These are phyloP conservation scores for Mesembryanthemum crystallinum DNA, from an alignment of 148 eudicot species.

Conservation along the genomic window DNA sequence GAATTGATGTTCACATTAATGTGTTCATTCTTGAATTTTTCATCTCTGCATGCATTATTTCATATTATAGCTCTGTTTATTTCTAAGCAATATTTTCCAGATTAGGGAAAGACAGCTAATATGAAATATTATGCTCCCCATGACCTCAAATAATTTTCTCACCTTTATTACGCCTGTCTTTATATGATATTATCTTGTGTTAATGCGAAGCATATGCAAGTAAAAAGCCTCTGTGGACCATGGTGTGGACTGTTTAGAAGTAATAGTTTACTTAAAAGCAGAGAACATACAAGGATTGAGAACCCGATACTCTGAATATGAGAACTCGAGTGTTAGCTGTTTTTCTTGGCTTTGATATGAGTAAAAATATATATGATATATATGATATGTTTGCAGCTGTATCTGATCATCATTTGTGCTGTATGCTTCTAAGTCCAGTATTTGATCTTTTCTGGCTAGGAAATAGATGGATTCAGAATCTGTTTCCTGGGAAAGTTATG, in stretches of 20 bases:
- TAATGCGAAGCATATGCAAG: neutral
- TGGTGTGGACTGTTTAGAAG: neutral
- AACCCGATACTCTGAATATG: too few relatives aligned
- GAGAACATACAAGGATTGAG: neutral
- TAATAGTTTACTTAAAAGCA: too few relatives aligned
- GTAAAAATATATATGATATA: neutral
- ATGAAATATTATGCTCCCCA: neutral
- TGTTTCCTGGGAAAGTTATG: neutral
- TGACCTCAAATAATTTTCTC: neutral
- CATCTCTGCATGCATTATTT: too few relatives aligned
- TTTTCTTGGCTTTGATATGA: neutral
- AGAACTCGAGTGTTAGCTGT: neutral
- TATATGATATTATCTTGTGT: neutral
- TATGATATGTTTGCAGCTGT: neutral
- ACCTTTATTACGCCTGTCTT: neutral
- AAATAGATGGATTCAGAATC: neutral
- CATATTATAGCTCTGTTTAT: too few relatives aligned
- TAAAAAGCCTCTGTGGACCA: neutral
- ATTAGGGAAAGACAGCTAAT: neutral
- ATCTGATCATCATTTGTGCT: constrained; percentile 5
- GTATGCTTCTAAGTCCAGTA: neutral
- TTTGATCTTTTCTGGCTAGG: neutral
- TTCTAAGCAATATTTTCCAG: neutral
- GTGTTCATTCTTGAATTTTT: too few relatives aligned
- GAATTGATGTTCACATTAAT: too few relatives aligned